A percentile compares a stretch with the other conserved stretches of the same genome.
Conservation (phyloP, 2,329 filamentous ascomycete species). For the Exophiala alcalophila region DNA sequence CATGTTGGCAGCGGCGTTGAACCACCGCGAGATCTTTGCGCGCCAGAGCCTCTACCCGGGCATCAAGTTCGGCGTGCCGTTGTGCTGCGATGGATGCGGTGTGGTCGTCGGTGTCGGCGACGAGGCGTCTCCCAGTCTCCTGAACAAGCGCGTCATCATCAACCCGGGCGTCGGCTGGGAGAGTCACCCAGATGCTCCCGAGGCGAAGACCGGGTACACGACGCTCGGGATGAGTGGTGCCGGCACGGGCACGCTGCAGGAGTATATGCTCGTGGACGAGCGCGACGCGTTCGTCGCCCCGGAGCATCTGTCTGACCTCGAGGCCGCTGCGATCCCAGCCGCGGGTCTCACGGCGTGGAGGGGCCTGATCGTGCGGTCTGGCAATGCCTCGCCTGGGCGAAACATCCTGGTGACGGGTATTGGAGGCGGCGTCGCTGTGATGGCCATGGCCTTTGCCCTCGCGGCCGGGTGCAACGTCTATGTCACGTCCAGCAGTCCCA, state of each 20-base stretch:
- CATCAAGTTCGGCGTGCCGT: constrained; percentile 55
- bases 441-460: constrained; percentile 74
- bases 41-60: background rate
- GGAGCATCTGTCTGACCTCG: constrained; percentile 64
- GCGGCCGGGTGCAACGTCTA: constrained; percentile 73
- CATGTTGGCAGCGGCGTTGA: background rate
- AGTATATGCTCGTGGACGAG: constrained; percentile 68
- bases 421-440: constrained; percentile 84
- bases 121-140: constrained; percentile 54
- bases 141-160: constrained; percentile 69
- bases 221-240: no score
- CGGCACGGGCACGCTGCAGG: constrained; percentile 74
- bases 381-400: constrained; percentile 51
- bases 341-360: constrained; percentile 87
- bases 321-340: constrained; percentile 80
- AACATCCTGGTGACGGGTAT: constrained; percentile 89
- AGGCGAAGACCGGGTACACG: constrained; percentile 60
- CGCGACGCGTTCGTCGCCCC: constrained; percentile 75
- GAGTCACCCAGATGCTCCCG: constrained; percentile 67
- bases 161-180: constrained; percentile 78
- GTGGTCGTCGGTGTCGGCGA: constrained; percentile 64
- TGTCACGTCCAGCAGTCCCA: constrained; percentile 70
- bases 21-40: constrained; percentile 1
- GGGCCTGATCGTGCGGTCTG: constrained; percentile 70
- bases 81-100: constrained; percentile 81